Evolutionary conservation across 2,329 filamentous ascomycete genomes (phyloP), one percentile per base, ranked within the genome.

Genomic region (Chrysoporthe puriensis): DNA sequence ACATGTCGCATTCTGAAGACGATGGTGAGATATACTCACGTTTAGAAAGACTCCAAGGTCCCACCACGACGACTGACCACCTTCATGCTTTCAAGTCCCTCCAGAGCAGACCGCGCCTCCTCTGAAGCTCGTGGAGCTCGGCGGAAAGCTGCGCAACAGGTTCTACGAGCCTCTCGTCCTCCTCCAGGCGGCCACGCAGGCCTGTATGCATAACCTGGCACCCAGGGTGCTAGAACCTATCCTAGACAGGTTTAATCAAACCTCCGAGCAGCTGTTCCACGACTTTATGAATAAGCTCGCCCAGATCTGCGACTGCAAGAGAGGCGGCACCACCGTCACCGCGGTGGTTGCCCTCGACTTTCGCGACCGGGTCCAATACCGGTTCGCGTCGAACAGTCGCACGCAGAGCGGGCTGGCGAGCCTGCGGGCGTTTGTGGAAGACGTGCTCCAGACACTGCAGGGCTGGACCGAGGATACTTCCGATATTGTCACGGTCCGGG

Each of bases 311-410:
- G 73, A 76, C 69, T 74, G 40, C 66, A 63, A 66, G n/a, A 62
- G 44, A 2, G 62, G 69, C 4, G 74, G 73, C 5, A 67, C 68
- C 4, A 74, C 73, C 1, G 72, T 77, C 16, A 77, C 74, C 4
- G 71, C 75, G 4, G 66, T 73, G 40, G 72, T 67, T 9, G 67
- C 75, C 0, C 70, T 77, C 9, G 63, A 73, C 34, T 57, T 58
- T 5, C 70, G 71, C 0, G 75, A 73, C 7, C 56, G 44, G 1
- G 68, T 75, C 14, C 64, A 76, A 43, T 77, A 76, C 66, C 70
- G 72, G 18, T 71, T 77, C 52, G 73, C 74, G 3, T 77, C 75
- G 6, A 77, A 77, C 56, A 63, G 71, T 14, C 71, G 74, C n/a
- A 68, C n/a, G 14, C n/a, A 36, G 7, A 18, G 3, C 1, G 66